Conservation (phyloP, 1,139 yeast genomes). For the Citeromyces hawaiiensis region DNA sequence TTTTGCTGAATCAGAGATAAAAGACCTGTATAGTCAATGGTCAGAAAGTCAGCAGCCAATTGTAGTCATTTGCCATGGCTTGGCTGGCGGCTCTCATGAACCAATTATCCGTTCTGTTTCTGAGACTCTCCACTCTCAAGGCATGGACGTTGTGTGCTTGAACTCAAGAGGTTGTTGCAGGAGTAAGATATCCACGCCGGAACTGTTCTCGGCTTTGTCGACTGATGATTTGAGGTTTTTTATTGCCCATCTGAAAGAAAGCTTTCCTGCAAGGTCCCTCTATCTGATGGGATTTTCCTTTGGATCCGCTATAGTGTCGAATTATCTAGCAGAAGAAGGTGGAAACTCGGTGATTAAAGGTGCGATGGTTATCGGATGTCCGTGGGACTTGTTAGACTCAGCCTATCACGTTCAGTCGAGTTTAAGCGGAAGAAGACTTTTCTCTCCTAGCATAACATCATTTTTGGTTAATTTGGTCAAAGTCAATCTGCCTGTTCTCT, state of each 20-base stretch:
- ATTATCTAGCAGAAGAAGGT: slow-evolving; percentile 42
- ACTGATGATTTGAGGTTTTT: slow-evolving; percentile 48
- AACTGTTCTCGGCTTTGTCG: slow-evolving; percentile 46
- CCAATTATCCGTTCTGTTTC: slow-evolving; percentile 33
- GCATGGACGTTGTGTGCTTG: slow-evolving; percentile 39
- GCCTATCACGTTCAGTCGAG: slow-evolving; percentile 24
- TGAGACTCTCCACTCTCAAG: slow-evolving; percentile 12
- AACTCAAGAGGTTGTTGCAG: slow-evolving; percentile 52
- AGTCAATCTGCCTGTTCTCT: slow-evolving; percentile 26
- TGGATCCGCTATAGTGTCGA: slow-evolving; percentile 43
- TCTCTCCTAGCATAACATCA: slow-evolving; percentile 40
- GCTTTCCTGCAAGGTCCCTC: slow-evolving; percentile 37
- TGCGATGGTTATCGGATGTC: slow-evolving; percentile 36
- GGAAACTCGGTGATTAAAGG: slow-evolving; percentile 26
- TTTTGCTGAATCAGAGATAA: slow-evolving; percentile 37
- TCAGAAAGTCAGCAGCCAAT: slow-evolving; percentile 31
- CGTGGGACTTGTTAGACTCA: slow-evolving; percentile 43
- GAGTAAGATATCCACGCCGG: slow-evolving; percentile 44
- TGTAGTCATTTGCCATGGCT: slow-evolving; percentile 41
- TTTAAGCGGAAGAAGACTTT: slow-evolving; percentile 29
- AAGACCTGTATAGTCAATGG: slow-evolving; percentile 17
- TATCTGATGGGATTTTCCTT: slow-evolving; percentile 42
- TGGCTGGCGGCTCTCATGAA: slow-evolving; percentile 53
- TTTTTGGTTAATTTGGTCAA: slow-evolving; percentile 30
- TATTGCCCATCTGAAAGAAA: slow-evolving; percentile 27